These are phyloP conservation scores for Kodamaea sp. DNA, from an alignment of 1,139 yeast genomes.

Conservation along the genomic window DNA sequence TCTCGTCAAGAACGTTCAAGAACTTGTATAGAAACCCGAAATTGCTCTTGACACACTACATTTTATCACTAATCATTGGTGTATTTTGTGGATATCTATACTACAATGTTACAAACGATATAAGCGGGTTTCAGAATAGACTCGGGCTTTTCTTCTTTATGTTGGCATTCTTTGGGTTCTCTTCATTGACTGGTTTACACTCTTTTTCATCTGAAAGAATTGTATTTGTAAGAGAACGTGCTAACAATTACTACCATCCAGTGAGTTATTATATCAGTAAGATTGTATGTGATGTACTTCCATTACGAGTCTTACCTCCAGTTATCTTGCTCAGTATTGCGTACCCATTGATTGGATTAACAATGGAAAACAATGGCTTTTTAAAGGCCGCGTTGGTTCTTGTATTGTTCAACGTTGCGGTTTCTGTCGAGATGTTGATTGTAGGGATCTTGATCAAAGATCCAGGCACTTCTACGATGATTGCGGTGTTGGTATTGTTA, in stretches of 20 bases:
- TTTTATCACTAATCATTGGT: slow-evolving; percentile 72
- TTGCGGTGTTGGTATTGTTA: slow-evolving; percentile 77
- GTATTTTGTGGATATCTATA: slow-evolving; percentile 82
- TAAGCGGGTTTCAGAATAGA: slow-evolving; percentile 94
- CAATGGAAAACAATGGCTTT: slow-evolving; percentile 76
- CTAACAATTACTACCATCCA: slow-evolving; percentile 90
- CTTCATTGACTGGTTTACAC: slow-evolving; percentile 86
- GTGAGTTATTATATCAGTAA: slow-evolving; percentile 80
- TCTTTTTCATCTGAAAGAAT: slow-evolving; percentile 85
- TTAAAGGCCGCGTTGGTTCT: slow-evolving; percentile 64
- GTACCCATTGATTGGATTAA: slow-evolving; percentile 89
- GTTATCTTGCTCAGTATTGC: slow-evolving; percentile 73
- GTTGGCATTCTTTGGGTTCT: slow-evolving; percentile 87
- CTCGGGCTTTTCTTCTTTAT: slow-evolving; percentile 88
- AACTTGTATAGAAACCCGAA: slow-evolving; percentile 90
- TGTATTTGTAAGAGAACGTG: slow-evolving; percentile 85
- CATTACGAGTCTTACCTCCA: slow-evolving; percentile 88
- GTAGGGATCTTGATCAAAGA: slow-evolving; percentile 85
- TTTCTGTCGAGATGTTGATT: slow-evolving; percentile 78
- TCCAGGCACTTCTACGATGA: slow-evolving; percentile 89
- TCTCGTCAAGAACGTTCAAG: slow-evolving; percentile 84
- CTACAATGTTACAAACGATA: slow-evolving; percentile 78
- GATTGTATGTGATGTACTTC: slow-evolving; percentile 83
- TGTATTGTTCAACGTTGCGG: slow-evolving; percentile 79
- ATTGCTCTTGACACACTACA: slow-evolving; percentile 75